A percentile compares a stretch with the other conserved stretches of the same genome.
phyloP scores from a whole-genome alignment of 2,329 filamentous ascomycete genomes.

The Fusarium torulosum region DNA sequence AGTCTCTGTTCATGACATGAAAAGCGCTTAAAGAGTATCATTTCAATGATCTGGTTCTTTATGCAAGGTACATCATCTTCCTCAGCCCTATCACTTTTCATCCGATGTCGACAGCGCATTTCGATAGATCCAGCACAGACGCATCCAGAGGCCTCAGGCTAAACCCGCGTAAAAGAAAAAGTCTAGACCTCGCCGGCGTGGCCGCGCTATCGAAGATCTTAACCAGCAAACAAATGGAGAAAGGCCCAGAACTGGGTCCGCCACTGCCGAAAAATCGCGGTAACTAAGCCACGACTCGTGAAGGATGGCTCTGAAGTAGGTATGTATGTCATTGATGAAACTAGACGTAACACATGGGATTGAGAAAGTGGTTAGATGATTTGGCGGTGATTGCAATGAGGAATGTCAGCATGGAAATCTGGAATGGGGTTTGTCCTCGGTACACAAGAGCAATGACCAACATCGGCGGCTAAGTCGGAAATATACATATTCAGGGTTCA shows the following conservation, averaged over 20 bases:
- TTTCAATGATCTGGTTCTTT: not conserved
- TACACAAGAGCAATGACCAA: not conserved
- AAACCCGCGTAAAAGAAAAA: not conserved
- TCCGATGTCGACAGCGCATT: not conserved
- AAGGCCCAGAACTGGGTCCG: not conserved
- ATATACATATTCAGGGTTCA: not conserved
- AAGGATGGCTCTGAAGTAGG: too few relatives aligned
- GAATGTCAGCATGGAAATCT: not conserved
- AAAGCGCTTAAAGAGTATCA: too few relatives aligned
- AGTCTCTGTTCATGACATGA: too few relatives aligned
- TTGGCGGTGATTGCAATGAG: not conserved
- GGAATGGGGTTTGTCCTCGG: not conserved
- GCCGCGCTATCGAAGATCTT: slow-evolving; percentile 10
- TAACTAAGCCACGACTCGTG: not conserved
- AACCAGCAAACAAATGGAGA: not conserved
- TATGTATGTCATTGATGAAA: not conserved
- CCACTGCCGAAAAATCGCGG: not conserved
- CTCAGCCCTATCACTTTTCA: slow-evolving; percentile 25
- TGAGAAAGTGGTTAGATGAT: not conserved
- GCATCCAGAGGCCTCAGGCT: not conserved
- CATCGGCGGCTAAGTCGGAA: not conserved
- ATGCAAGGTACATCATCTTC: not conserved
- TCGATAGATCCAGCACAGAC: not conserved
- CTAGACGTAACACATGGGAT: not conserved
- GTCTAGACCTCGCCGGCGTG: slow-evolving; percentile 8